Evolutionary conservation across 345 rosid species (phyloP).

Genomic region (Draba incana): DNA sequence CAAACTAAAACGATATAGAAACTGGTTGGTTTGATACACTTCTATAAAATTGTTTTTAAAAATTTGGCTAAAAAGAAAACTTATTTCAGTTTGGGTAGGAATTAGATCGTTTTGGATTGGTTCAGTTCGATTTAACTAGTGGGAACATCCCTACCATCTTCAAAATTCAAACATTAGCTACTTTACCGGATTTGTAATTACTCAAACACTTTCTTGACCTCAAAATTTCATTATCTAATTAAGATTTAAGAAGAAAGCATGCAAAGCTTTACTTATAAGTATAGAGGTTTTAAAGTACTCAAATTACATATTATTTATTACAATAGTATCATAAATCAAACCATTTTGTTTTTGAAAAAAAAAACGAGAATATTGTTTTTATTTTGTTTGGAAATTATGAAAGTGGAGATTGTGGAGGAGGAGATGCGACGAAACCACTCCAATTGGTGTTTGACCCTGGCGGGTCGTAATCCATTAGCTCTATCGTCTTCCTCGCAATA

Average conservation of each 20-base stretch:
- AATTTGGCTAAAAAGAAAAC: too few species aligned
- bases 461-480: conserved; percentile 39
- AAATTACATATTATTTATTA: conserved; percentile 19
- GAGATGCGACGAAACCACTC: conserved; percentile 41
- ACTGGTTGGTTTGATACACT: too few species aligned
- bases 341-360: background rate
- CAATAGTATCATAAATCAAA: background rate
- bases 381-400: background rate
- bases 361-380: background rate
- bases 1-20: too few species aligned
- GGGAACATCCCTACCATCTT: too few species aligned
- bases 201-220: background rate
- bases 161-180: background rate
- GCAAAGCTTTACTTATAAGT: background rate
- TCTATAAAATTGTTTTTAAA: too few species aligned
- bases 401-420: conserved; percentile 63
- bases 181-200: background rate
- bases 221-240: background rate
- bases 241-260: background rate
- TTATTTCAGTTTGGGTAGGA: too few species aligned
- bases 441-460: conserved; percentile 39
- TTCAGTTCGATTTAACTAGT: too few species aligned
- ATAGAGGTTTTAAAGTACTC: background rate
- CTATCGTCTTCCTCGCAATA: conserved; percentile 24
- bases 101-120: too few species aligned